Base-by-base conservation (phyloP, 371 early-diverging fungal species). In the Nematocida displodere region DNA sequence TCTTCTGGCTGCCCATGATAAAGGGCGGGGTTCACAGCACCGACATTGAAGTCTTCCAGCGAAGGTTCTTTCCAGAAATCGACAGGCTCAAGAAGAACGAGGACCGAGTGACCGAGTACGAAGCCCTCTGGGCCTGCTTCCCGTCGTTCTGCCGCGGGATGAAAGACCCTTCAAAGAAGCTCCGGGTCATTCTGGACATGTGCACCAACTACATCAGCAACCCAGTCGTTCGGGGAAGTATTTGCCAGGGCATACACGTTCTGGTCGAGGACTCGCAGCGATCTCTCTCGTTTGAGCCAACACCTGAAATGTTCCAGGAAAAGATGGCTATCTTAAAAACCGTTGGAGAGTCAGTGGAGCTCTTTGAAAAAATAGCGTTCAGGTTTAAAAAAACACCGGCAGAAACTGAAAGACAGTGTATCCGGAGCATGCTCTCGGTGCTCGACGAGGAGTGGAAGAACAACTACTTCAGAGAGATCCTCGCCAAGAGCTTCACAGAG, bases 1-100 rank as follows among this genome's bases (percentile, higher is more conserved):
- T 17, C 39, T 67, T 59, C 59, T 67, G 68, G 68, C 59, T 67
- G 56, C 68, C 68, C 0, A 67, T 67, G 68, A 67, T 67, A 28
- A 67, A 58, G 68, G 13, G 37, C 17, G 33, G 47, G 0, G 59
- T 67, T 4, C 68, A 67, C 59, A 47, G 48, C 15, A 8, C 46
- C 11, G 68, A 67, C 29, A 44, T 67, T 31, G 53, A 52, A 26
- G 34, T 67, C 26, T 67, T 67, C 33, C 13, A 56, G 28, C 33
- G 39, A 33, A 59, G 37, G 28, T 58, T 67, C 22, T 22, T 67
- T 20, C 68, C 68, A 20, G 55, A 55, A 22, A 67, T 67, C n/a
- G 22, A 54, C 26, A 31, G 7, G 11, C 15, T 20, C 22, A 28
- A 37, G 33, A n/a, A n/a, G n/a, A 67, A 40, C 4, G 29, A 13